Base-by-base conservation (phyloP, 2,329 filamentous ascomycete species). In the Ophidiomyces ophidiicola region DNA sequence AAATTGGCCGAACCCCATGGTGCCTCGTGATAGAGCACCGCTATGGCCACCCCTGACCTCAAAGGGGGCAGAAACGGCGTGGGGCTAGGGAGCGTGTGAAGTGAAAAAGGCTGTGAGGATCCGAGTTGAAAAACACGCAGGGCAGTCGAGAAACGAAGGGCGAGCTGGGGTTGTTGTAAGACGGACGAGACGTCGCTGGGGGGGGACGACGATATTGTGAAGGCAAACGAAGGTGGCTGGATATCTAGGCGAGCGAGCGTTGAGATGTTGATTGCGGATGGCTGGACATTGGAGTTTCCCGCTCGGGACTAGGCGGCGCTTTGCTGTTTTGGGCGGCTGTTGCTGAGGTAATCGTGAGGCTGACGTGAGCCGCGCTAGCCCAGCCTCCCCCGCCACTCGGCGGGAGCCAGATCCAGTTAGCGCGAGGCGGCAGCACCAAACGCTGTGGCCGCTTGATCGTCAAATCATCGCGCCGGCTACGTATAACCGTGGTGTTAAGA, bases 1-100 rank as follows among this genome's bases (percentile, higher is more conserved):
- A 65, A 96, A 96, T 64, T 93, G 82, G 51, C 88, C 88, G 63
- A 96, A 96, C 48, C 78, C 82, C 72, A 92, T 87, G 63, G 69
- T 77, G 60, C 52, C 44, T 57, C 4, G 20, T 35, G 20, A 30
- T 21, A 19, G 29, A 31, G 26, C 32, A 21, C 38, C 38, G 28
- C 23, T n/a, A 18, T 18, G 31, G 21, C 31, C 57, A 41, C 35
- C 18, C 19, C n/a, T 36, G 41, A 21, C 10, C n/a, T 21, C 24
- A 26, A 35, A 14, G 24, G 17, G 25, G 36, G 32, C 25, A 45
- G 32, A 21, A 40, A 29, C 19, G 39, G 19, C 31, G 46, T 43
- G 36, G 21, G 36, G 46, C 23, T 8, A n/a, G n/a, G 10, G 18
- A 30, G 7, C 17, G 6, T 12, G 17, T 5, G 15, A 6, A 32